Evolutionary conservation across 2,329 filamentous ascomycete species (phyloP).

Genomic region (Zymoseptoria pseudotritici): DNA sequence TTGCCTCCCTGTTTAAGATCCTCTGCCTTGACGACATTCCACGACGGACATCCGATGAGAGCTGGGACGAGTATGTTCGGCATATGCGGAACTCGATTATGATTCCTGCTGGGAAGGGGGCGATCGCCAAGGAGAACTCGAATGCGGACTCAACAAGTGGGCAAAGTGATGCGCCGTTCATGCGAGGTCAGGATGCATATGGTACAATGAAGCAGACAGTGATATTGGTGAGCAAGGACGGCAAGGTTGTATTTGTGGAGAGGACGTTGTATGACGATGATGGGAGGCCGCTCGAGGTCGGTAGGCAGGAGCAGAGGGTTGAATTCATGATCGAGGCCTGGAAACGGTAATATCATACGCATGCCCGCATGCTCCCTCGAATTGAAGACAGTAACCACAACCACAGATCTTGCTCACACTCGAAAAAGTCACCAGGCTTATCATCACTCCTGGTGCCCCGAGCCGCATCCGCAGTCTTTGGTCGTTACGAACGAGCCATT

Average conservation of each 20-base stretch:
- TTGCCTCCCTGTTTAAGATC: slow-evolving; percentile 46
- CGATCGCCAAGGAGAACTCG: slow-evolving; percentile 33
- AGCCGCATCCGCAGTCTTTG: too few species aligned
- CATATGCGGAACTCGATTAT: slow-evolving; percentile 55
- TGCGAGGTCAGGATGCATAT: slow-evolving; percentile 42
- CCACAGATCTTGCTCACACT: too few species aligned
- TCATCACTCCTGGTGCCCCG: too few species aligned
- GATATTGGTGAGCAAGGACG: slow-evolving; percentile 49
- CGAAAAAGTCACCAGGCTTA: too few species aligned
- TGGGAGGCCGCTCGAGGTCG: slow-evolving; percentile 40
- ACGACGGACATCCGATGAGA: slow-evolving; percentile 39
- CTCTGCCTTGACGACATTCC: slow-evolving; percentile 51
- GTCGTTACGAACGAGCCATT: too few species aligned
- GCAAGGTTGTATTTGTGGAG: slow-evolving; percentile 54
- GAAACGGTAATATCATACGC: too few species aligned
- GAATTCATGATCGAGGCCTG: slow-evolving; percentile 37
- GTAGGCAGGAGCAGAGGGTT: slow-evolving; percentile 41
- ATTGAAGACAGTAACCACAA: too few species aligned
- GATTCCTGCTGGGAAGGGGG: slow-evolving; percentile 49
- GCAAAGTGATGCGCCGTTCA: slow-evolving; percentile 19
- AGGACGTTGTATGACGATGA: slow-evolving; percentile 52
- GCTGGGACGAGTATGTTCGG: slow-evolving; percentile 49
- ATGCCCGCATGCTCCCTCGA: too few species aligned
- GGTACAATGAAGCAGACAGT: slow-evolving; percentile 60
- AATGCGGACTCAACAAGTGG: slow-evolving; percentile 17